phyloP scores from a whole-genome alignment of 1,139 yeast species.

The Tardiomyces depauwii region DNA sequence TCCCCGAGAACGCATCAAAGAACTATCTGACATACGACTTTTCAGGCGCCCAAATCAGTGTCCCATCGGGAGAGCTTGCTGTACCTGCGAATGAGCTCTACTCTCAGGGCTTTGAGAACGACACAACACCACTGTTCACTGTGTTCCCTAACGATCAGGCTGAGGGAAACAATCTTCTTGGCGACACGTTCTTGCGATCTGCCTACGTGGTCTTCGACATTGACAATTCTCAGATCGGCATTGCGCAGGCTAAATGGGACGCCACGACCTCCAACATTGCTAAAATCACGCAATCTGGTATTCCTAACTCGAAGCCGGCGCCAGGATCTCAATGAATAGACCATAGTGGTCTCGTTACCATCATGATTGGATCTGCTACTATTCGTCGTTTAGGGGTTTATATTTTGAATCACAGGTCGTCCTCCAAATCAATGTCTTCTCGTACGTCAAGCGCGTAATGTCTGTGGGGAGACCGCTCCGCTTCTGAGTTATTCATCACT shows the following conservation, averaged over 20 bases:
- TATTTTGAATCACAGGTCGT: too few species aligned
- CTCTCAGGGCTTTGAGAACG: too few species aligned
- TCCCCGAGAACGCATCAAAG: not conserved
- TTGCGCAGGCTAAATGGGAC: conserved; percentile 47
- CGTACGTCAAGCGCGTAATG: too few species aligned
- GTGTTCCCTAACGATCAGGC: too few species aligned
- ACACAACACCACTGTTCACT: too few species aligned
- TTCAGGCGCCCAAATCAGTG: conserved; percentile 30
- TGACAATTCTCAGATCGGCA: conserved; percentile 46
- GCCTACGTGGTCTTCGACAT: conserved; percentile 74
- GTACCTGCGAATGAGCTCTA: conserved; percentile 12
- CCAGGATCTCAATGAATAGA: not conserved
- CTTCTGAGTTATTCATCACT: too few species aligned
- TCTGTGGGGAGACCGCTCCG: too few species aligned
- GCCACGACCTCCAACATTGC: not conserved
- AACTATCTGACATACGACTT: conserved; percentile 27
- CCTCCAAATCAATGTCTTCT: too few species aligned
- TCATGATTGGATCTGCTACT: too few species aligned
- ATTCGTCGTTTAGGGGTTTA: too few species aligned
- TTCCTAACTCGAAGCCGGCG: not conserved
- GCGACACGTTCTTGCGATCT: conserved; percentile 23
- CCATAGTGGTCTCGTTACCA: too few species aligned
- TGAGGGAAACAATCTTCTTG: not conserved
- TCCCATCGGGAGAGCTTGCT: conserved; percentile 31
- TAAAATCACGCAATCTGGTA: not conserved